Evolutionary conservation across 805 yeast genomes (phyloP), one percentile per base, ranked within the genome.

Genomic region (Komagataella mondaviorum): DNA sequence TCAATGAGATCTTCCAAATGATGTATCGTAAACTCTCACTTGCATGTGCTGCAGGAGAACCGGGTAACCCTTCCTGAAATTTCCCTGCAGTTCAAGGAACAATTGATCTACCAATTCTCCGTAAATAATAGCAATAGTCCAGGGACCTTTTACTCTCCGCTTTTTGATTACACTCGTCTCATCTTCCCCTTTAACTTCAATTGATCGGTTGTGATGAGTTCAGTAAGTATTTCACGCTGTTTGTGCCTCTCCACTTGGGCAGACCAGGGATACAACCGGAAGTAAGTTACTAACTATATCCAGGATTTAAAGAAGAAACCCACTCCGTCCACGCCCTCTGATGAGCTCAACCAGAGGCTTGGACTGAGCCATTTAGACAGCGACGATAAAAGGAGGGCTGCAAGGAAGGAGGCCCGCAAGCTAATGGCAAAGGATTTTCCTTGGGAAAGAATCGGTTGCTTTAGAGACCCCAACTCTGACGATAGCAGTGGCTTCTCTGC

Each of bases 381-480:
- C 14, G 39, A 30, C 14, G 39, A 12, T 30, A 8, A 30, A 10
- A 30, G 10, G 39, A 30, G 14, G 14, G 39, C 39, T 5, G 39
- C 39, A 44, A 30, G 39, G 4, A 8, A 1, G 14, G 39, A 30
- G 10, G 39, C 39, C 14, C 39, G 39, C 39, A 30, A 10, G 12
- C 39, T 8, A 30, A 30, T 30, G 51, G 50, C 51, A 16, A 49
- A 48, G 14, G 60, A 58, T 36, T 67, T 68, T 53, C 65, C 68
- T 2, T 68, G 72, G 72, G 53, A 53, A 50, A 58, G 55, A 44
- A 64, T 68, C 49, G 72, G 71, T 36, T 57, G 62, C 7, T 67
- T 57, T 49, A 55, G 60, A 48, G 68, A 66, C 50, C 57, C 63
- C 5, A 39, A 52, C 20, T 61, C 4, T 44, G 47, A 47, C 59